These are phyloP conservation scores for Quercus suber DNA, from an alignment of 306 rosid species.

Conservation along the genomic window DNA sequence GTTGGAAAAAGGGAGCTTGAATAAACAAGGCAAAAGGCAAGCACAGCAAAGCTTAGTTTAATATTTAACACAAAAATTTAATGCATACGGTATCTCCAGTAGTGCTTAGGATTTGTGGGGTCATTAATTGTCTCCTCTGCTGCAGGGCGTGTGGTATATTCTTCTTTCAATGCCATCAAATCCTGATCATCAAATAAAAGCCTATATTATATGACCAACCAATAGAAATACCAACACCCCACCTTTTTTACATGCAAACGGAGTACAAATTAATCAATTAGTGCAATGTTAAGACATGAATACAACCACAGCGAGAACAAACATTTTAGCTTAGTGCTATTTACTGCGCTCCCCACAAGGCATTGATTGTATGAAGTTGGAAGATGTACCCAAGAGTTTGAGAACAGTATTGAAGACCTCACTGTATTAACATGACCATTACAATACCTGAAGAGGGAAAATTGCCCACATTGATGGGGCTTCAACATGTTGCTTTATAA, in stretches of 20 bases:
- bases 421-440: neutral
- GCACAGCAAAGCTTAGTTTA: neutral
- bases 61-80: neutral
- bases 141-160: slow-evolving; percentile 78
- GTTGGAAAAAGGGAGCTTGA: neutral
- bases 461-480: slow-evolving; percentile 99
- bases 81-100: slow-evolving; percentile 93
- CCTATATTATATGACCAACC: neutral
- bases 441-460: slow-evolving; percentile 92
- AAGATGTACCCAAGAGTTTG: neutral
- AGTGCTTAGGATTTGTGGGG: slow-evolving; percentile 96
- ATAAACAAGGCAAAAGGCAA: neutral
- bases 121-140: slow-evolving; percentile 88
- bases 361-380: neutral
- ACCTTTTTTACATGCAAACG: slow-evolving; percentile 4
- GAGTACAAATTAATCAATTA: neutral
- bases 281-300: neutral
- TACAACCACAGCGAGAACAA: neutral
- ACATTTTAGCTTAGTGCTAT: neutral
- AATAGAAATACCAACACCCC: too few species aligned
- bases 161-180: slow-evolving; percentile 79
- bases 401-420: neutral
- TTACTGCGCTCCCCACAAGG: neutral
- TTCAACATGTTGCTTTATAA: slow-evolving; percentile 77
- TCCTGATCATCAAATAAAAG: slow-evolving; percentile 48